Evolutionary conservation across 805 yeast species (phyloP).

Genomic region (Ogataea zsoltii): DNA sequence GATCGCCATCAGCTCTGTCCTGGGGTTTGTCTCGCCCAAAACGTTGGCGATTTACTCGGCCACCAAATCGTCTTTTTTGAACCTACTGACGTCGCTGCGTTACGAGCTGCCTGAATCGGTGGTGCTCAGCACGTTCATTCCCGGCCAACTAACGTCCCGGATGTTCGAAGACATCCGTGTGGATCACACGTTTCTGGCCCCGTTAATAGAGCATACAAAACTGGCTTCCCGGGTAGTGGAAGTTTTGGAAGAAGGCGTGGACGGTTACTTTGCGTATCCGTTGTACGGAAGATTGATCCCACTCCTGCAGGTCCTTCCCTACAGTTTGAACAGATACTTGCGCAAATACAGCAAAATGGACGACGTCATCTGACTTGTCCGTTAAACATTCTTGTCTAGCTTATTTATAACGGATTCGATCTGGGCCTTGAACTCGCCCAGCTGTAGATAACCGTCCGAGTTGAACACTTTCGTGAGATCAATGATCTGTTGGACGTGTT

Average conservation of each 20-base stretch:
- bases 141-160: conserved; percentile 51
- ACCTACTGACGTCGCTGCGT: conserved; percentile 45
- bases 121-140: conserved; percentile 41
- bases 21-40: conserved; percentile 51
- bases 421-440: conserved; percentile 33
- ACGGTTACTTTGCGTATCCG: conserved; percentile 47
- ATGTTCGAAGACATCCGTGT: conserved; percentile 52
- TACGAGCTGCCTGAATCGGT: conserved; percentile 39
- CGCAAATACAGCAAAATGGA: conserved; percentile 35
- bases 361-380: conserved; percentile 4
- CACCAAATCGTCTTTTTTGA: conserved; percentile 46
- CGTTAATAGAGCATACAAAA: conserved; percentile 40
- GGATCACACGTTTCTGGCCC: conserved; percentile 46
- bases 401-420: conserved; percentile 23
- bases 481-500: conserved; percentile 23
- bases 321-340: conserved; percentile 34
- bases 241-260: conserved; percentile 38
- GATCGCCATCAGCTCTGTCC: conserved; percentile 46
- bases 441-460: conserved; percentile 44
- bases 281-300: conserved; percentile 50
- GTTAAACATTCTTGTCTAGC: conserved; percentile 25
- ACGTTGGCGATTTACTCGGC: conserved; percentile 50
- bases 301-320: conserved; percentile 42
- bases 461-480: conserved; percentile 48
- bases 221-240: conserved; percentile 40